Evolutionary conservation across 257 asterid species (phyloP), one percentile per base, ranked within the genome.

Genomic region (Galeopsis tetrahit): DNA sequence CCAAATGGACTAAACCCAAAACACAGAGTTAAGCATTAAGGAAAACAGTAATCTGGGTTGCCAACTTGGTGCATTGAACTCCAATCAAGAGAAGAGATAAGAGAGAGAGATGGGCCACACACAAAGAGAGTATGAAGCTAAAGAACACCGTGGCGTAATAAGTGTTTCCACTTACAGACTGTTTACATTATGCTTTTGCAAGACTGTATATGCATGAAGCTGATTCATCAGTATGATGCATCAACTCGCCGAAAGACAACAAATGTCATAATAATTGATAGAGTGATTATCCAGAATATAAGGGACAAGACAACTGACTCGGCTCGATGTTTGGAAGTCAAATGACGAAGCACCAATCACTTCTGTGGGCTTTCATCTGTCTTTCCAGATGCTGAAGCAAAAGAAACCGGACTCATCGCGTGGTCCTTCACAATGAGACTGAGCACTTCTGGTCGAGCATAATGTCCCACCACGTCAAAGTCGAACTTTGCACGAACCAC

Each of bases 401-500:
- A 95, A 49, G 95, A 87, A 35, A 86, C 98, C 0, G 97, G 83
- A 62, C 39, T 74, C 82, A 88, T 74, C 2, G 93, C 93, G 43
- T 87, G 87, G 83, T 92, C 97, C 81, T 83, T 87, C 14, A 95
- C 99, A 14, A 84, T 68, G 51, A 95, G 90, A 77, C 94, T 90
- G 39, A 95, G 92, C 69, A 95, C 73, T 72, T 95, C 99, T 4
- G 98, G 98, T 60, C 98, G 91, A 6, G 98, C 77, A 51, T 95
- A 95, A 75, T 95, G 99, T 10, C 99, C 99, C 40, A 95, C 96
- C 57, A 91, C 99, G 61, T 94, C 99, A 65, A 92, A 92, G 73
- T 88, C 96, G 63, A 95, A 95, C 84, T 95, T 95, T 34, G 97
- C 97, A 9, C 97, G 86, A 10, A 79, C 94, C 42, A 95, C 88